These are phyloP conservation scores for Potentilla sterilis DNA, from an alignment of 306 rosid genomes.

Conservation along the genomic window DNA sequence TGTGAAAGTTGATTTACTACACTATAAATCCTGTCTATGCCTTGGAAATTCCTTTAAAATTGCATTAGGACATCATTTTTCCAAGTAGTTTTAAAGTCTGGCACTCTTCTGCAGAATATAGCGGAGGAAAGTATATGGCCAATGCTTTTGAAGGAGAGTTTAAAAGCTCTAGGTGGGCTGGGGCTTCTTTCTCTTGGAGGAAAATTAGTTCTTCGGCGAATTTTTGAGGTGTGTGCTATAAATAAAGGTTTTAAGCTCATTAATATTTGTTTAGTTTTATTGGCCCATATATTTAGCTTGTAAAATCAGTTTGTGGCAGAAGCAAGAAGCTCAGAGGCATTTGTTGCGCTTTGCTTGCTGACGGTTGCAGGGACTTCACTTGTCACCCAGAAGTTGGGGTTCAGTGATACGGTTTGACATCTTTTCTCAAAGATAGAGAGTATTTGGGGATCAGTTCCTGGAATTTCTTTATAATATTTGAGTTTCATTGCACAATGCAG, in stretches of 20 bases:
- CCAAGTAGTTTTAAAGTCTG: neutral
- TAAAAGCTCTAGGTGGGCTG: constrained; percentile 91
- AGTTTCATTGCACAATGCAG: constrained; percentile 46
- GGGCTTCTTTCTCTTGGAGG: constrained; percentile 96
- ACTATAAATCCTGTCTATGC: neutral
- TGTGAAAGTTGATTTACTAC: neutral
- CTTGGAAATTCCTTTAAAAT: neutral
- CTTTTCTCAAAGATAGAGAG: constrained; percentile 15
- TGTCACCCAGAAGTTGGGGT: constrained; percentile 89
- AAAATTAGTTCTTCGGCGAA: constrained; percentile 85
- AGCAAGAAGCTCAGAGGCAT: constrained; percentile 99
- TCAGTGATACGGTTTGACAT: constrained; percentile 86
- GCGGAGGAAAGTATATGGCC: constrained; percentile 87
- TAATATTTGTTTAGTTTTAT: constrained; percentile 18
- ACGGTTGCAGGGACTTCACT: constrained; percentile 97
- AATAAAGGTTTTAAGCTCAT: constrained; percentile 17
- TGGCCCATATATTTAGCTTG: constrained; percentile 36
- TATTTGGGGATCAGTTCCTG: constrained; percentile 5
- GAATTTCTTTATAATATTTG: constrained; percentile 11
- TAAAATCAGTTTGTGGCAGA: constrained; percentile 91
- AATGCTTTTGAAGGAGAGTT: constrained; percentile 89
- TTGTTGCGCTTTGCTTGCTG: constrained; percentile 95
- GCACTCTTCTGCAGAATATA: constrained; percentile 50
- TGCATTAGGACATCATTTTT: neutral
- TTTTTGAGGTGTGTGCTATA: constrained; percentile 72